Evolutionary conservation across 2,329 filamentous ascomycete species (phyloP), one percentile per base, ranked within the genome.

Genomic region (Arthrobotrys sinensis): DNA sequence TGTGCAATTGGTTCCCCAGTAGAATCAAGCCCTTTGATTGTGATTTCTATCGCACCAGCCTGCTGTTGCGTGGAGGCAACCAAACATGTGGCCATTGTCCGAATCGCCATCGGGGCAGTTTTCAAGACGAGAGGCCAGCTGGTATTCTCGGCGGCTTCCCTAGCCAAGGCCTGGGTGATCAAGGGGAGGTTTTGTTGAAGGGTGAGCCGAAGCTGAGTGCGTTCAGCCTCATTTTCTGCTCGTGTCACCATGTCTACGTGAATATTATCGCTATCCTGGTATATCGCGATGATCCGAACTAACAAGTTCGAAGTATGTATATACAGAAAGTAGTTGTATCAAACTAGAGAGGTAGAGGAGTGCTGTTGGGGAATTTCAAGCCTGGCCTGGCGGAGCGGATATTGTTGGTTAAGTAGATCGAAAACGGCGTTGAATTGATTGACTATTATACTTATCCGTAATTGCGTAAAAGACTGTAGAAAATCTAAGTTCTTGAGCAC

Each of bases 41-140:
- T 52, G 16, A 52, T 38, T 2, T n/a, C n/a, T 34, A 65, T 65
- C 1, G 62, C 45, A 4, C 43, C 45, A 38, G 62, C 45, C 19
- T 38, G 38, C 24, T 65, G 14, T n/a, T 65, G 7, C 1, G 43
- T 65, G 10, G 43, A 50, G 21, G 62, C 62, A 16, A 65, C 45
- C 2, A 65, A 19, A 21, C 45, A 65, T n/a, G 12, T 50, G 19
- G 62, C 62, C 62, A 65, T 65, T 2, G 28, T 21, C 7, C 28
- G 24, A 24, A 65, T 65, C 1, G 62, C 62, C 14, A 10, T 5
- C n/a, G 45, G 62, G 11, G 62, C 62, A 2, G 62, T 50, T 8
- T 21, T 24, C n/a, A 65, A 52, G 34, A 50, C 43, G 4, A 46
- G 62, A 8, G 62, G 34, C 62, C 62, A 65, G 43, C 28, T 50